Base-by-base conservation (phyloP, 345 rosid species). In the Eutrema japonicum region DNA sequence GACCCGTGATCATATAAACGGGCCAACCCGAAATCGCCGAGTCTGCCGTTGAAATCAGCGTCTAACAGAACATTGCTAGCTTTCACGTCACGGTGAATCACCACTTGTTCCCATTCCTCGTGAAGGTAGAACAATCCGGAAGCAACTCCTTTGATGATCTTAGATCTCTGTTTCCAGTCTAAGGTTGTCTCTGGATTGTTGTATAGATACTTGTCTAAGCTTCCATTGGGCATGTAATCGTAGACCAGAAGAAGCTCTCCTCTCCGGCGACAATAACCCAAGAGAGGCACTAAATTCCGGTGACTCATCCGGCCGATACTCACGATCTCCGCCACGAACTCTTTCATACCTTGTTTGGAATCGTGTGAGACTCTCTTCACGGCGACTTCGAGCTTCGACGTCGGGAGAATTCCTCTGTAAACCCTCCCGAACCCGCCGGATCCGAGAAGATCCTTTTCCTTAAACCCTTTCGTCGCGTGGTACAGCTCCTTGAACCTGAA, bases 21-120 rank as follows among this genome's bases (percentile, higher is more conserved):
- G 4, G 91, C 89, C 8, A 88, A 83, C 5, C 94, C 91, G 41
- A 88, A 88, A 71, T 88, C 94, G 0, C 91, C 89, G 5, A 88
- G 52, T 11, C 86, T 79, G 14, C 84, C 90, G 1, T 83, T 85
- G 13, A 81, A 62, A 8, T 88, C 88, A 8, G 71, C 84, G 40
- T 88, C 94, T 40, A 88, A 52, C 46, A 88, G 22, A 18, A 88
- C 87, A 18, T 88, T 86, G 32, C 91, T 86, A 0, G 91, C 94
- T 60, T 88, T 88, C 0, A 86, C 81, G 56, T 86, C 93, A 36
- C 90, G 83, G 38, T 88, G 93, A 64, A 88, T 66, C 50, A 88
- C 89, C 18, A 85, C 85, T 51, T 86, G 88, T 26, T 86, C 89
- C 88, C 91, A 89, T 67, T 78, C 94, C 65, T 89, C 84, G 10